phyloP scores from a whole-genome alignment of 192 early-diverging fungal species.

The Pilobolus umbonatus region DNA sequence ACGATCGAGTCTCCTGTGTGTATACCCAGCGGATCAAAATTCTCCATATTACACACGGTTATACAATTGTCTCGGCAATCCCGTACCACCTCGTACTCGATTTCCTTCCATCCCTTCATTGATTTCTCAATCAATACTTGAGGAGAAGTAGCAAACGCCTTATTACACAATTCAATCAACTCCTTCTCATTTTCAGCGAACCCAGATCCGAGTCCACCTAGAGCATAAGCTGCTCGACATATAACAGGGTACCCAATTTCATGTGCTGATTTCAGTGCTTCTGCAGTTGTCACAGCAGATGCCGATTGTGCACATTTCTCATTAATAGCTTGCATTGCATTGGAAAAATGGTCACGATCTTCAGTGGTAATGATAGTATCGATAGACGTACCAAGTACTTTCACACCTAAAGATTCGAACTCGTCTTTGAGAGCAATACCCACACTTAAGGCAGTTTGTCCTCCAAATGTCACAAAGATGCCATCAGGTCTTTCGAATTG shows the following conservation, averaged over 20 bases:
- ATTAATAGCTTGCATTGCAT: slow-evolving; percentile 79
- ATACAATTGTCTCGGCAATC: slow-evolving; percentile 96
- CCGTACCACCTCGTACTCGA: slow-evolving; percentile 98
- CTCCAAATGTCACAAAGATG: slow-evolving; percentile 98
- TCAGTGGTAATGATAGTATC: slow-evolving; percentile 95
- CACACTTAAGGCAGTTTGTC: slow-evolving; percentile 96
- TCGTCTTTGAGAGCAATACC: slow-evolving; percentile 93
- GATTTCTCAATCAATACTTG: slow-evolving; percentile 92
- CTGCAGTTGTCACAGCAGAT: slow-evolving; percentile 75
- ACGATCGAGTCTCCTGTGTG: slow-evolving; percentile 99
- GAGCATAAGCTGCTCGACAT: slow-evolving; percentile 91
- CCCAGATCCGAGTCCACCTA: slow-evolving; percentile 96
- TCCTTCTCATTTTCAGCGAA: slow-evolving; percentile 90
- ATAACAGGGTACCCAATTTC: slow-evolving; percentile 94
- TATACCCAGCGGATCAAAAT: slow-evolving; percentile 98
- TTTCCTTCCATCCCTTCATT: slow-evolving; percentile 99
- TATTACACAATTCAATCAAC: slow-evolving; percentile 70
- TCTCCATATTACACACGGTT: slow-evolving; percentile 99
- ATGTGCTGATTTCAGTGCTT: slow-evolving; percentile 82
- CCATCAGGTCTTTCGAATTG: slow-evolving; percentile 95
- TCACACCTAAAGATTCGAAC: slow-evolving; percentile 85
- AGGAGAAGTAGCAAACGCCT: slow-evolving; percentile 88
- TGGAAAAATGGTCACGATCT: slow-evolving; percentile 92
- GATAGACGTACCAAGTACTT: slow-evolving; percentile 93
- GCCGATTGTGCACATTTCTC: slow-evolving; percentile 89